These are phyloP conservation scores for Dimocarpus longan DNA, from an alignment of 345 rosid genomes.

Conservation along the genomic window DNA sequence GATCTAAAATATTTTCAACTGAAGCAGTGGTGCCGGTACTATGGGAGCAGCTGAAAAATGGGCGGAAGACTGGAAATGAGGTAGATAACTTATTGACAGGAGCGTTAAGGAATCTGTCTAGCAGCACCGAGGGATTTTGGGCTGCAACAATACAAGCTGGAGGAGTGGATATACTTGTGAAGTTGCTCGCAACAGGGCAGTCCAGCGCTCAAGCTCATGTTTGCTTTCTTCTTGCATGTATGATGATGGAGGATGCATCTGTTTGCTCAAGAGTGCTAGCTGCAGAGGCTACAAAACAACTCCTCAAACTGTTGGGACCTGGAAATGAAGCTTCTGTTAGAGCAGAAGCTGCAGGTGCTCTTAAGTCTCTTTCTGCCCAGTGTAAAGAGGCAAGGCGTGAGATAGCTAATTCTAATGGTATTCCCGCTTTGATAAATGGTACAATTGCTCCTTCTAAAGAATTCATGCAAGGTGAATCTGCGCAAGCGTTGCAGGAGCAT, in stretches of 20 bases:
- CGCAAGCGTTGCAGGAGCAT: slow-evolving; percentile 97
- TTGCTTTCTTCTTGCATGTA: slow-evolving; percentile 94
- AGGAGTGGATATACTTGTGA: slow-evolving; percentile 95
- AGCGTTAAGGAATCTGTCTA: slow-evolving; percentile 85
- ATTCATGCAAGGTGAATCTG: slow-evolving; percentile 99
- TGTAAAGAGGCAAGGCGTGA: slow-evolving; percentile 92
- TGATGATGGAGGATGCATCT: slow-evolving; percentile 96
- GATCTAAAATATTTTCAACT: slow-evolving; percentile 97
- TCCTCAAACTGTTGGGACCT: slow-evolving; percentile 85
- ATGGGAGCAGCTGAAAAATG: slow-evolving; percentile 82
- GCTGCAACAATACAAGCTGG: slow-evolving; percentile 87
- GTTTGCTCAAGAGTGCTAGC: slow-evolving; percentile 82
- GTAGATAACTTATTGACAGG: slow-evolving; percentile 95
- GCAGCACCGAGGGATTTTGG: slow-evolving; percentile 98
- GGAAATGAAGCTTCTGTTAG: slow-evolving; percentile 96
- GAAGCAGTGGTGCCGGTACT: slow-evolving; percentile 98
- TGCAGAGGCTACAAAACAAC: slow-evolving; percentile 88
- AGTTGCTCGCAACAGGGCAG: slow-evolving; percentile 83
- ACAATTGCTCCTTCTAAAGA: slow-evolving; percentile 99
- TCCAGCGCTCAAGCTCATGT: slow-evolving; percentile 87
- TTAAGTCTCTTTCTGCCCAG: slow-evolving; percentile 92
- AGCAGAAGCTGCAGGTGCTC: slow-evolving; percentile 99
- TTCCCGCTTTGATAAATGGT: slow-evolving; percentile 91
- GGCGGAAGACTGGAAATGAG: slow-evolving; percentile 73
- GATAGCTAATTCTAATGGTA: slow-evolving; percentile 88